Evolutionary conservation across 257 asterid genomes (phyloP), one percentile per base, ranked within the genome.

Genomic region (Orobanche coerulescens): DNA sequence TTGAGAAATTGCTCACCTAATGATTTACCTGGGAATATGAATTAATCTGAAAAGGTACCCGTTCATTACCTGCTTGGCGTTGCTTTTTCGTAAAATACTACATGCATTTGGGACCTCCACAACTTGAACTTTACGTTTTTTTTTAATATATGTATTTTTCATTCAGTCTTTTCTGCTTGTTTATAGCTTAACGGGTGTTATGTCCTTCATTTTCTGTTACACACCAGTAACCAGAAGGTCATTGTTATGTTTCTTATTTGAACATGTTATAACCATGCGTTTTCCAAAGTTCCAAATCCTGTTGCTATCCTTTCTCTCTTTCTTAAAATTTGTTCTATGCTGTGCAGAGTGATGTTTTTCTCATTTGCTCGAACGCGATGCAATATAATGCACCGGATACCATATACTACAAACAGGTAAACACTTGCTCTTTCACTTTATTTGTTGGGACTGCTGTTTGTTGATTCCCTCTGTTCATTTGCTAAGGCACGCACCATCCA

Each of bases 301-400:
- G 18, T 44, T 12, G 1, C 66, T 0, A 8, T 22, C 61, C 30
- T 28, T 31, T 44, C 19, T 49, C 28, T 14, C 47, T 30, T 15
- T 15, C 49, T 26, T 49, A 22, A 52, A 22, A 20, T 54, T 3
- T 26, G n/a, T 51, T 51, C 61, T 51, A 37, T 39, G 33, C 47
- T 55, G 15, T 76, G 75, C 95, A 94, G 99, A 75, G 84, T 72
- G 99, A 94, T 70, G 75, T 94, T 59, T 87, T 75, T 69, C 88
- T 87, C 66, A 83, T 94, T 70, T 87, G 99, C 71, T 79, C 95
- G 49, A 94, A 94, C 4, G 97, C 99, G 42, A 94, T 94, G 99
- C 87, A 80, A 71, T 94, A 94, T 76, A 94, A 94, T 81, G 78
- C 88, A 26, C 83, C 99, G 0, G 95, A 85, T 75, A 87, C 99